A percentile compares a stretch with the other conserved stretches of the same genome.
Evolutionary conservation across 2,329 filamentous ascomycete species (phyloP).

Genomic region (Pezicula rhizophila): DNA sequence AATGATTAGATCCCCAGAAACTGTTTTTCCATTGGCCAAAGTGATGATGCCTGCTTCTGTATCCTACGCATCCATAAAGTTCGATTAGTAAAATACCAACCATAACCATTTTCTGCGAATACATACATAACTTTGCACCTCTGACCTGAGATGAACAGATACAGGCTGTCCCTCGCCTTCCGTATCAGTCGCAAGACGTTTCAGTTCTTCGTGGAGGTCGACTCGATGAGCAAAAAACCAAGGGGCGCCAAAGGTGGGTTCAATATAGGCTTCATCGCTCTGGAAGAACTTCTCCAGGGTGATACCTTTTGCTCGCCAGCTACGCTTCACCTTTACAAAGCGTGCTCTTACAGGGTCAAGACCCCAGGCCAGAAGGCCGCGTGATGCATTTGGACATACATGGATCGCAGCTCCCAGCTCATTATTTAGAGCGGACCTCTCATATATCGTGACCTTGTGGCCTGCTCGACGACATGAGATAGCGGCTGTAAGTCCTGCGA

Average conservation of each 20-base stretch:
- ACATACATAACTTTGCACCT: slow-evolving; percentile 19
- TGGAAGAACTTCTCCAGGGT: slow-evolving; percentile 10
- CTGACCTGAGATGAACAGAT: slow-evolving; percentile 16
- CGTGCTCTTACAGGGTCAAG: slow-evolving; percentile 24
- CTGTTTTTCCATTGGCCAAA: slow-evolving; percentile 23
- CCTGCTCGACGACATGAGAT: slow-evolving; percentile 25
- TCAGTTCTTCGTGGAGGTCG: slow-evolving; percentile 33
- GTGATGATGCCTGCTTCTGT: slow-evolving; percentile 12
- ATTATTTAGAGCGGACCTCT: slow-evolving; percentile 29
- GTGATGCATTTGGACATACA: slow-evolving; percentile 32
- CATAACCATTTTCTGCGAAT: not conserved
- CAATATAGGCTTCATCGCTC: slow-evolving; percentile 9
- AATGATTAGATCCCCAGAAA: slow-evolving; percentile 31
- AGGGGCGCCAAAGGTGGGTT: slow-evolving; percentile 13
- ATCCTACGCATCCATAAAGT: not conserved
- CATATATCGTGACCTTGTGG: slow-evolving; percentile 24
- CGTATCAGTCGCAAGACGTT: slow-evolving; percentile 24
- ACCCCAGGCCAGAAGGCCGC: slow-evolving; percentile 28
- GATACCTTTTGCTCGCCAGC: slow-evolving; percentile 9
- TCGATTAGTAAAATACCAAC: not conserved
- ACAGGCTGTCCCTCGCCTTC: slow-evolving; percentile 19
- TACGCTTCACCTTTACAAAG: slow-evolving; percentile 16
- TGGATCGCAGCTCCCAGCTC: slow-evolving; percentile 37
- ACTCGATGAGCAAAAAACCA: slow-evolving; percentile 31
- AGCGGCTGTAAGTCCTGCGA: slow-evolving; percentile 27